Base-by-base conservation (phyloP, 805 yeast genomes). In the Metschnikowia henanensis region DNA sequence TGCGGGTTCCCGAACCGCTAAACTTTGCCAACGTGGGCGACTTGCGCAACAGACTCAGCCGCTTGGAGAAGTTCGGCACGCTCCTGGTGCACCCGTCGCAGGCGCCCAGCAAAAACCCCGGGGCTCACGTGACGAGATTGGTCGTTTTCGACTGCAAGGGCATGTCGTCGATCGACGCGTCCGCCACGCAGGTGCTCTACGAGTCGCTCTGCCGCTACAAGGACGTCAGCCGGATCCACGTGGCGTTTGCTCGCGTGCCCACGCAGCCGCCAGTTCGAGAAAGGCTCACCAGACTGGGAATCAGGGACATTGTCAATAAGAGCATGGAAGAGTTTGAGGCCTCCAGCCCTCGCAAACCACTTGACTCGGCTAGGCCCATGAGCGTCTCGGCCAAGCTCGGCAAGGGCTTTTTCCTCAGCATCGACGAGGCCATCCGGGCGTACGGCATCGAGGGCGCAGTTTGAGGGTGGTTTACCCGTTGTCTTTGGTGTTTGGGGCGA, bases 1-100 rank as follows among this genome's bases (percentile, higher is more conserved):
- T 90, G 29, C 84, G 83, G 50, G 78, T 90, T 33, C 90, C 96
- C 0, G 97, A 90, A 58, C 96, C 97, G 1, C 69, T 90, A 47
- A 87, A 91, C 5, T 90, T 90, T 63, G 88, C 95, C 30, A 90
- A 91, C 61, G 76, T 91, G 6, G 84, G 84, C 21, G 95, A 87
- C 53, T 68, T 90, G 48, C 80, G 84, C 48, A 71, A 77, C 44
- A 70, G 92, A 29, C 66, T 90, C 45, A 68, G 74, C 33, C 70
- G 96, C 34, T 66, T 90, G 22, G 96, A 90, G 58, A 66, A 77
- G 41, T 87, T 86, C 55, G 95, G 96, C 0, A 81, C 95, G 0
- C 72, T 82, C 19, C 75, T 72, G 37, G 77, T 77, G 13, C 96
- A 90, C 57, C 96, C 96, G 0, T 87, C 89, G 1, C 77, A 77